Evolutionary conservation across 2,329 filamentous ascomycete genomes (phyloP).

Genomic region (Penicillium brasilianum): DNA sequence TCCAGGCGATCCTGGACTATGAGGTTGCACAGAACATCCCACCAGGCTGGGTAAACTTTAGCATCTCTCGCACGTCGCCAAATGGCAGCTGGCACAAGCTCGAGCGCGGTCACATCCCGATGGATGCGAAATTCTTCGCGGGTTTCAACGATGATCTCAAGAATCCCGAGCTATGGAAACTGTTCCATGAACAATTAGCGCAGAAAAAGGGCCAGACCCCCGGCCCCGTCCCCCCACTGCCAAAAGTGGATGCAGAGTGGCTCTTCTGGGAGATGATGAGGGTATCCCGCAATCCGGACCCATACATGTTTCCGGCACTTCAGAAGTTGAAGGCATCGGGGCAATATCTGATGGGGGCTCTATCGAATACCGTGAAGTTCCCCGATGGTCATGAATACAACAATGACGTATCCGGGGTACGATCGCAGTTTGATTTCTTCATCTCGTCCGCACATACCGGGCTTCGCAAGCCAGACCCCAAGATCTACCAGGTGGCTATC

Average conservation of each 20-base stretch:
- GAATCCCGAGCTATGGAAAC: conserved; percentile 68
- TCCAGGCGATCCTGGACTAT: conserved; percentile 92
- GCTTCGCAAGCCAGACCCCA: conserved; percentile 81
- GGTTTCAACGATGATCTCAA: conserved; percentile 78
- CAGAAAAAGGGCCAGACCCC: conserved; percentile 32
- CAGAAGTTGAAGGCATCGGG: conserved; percentile 68
- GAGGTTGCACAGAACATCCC: conserved; percentile 78
- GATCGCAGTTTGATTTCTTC: conserved; percentile 80
- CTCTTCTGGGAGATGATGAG: conserved; percentile 94
- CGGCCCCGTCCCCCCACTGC: conserved; percentile 63
- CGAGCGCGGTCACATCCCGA: conserved; percentile 78
- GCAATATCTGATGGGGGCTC: conserved; percentile 74
- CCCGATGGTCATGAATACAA: conserved; percentile 74
- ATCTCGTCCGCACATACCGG: conserved; percentile 85
- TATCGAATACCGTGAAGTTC: conserved; percentile 91
- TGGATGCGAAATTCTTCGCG: conserved; percentile 76
- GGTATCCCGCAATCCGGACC: conserved; percentile 71
- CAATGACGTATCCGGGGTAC: conserved; percentile 63
- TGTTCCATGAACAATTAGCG: conserved; percentile 54
- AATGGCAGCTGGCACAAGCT: conserved; percentile 85
- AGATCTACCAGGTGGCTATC: conserved; percentile 78
- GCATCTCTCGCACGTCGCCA: conserved; percentile 78
- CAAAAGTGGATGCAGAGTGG: conserved; percentile 74
- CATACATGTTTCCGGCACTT: conserved; percentile 86
- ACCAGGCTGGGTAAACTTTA: conserved; percentile 87